Evolutionary conservation across 2,329 filamentous ascomycete species (phyloP).

Genomic region (Sarocladium kiliense): DNA sequence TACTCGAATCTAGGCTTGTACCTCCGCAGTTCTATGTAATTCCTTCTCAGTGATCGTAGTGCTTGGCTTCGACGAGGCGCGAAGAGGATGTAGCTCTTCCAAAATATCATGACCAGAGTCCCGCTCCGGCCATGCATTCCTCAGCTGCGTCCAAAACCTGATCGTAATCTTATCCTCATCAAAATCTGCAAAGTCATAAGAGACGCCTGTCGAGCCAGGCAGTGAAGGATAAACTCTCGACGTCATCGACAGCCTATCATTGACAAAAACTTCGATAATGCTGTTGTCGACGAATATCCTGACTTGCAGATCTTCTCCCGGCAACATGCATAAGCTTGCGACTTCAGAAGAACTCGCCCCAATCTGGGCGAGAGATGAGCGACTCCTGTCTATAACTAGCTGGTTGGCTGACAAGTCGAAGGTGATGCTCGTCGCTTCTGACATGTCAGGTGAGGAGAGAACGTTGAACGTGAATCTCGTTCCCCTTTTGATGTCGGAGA

Average conservation of each 20-base stretch:
- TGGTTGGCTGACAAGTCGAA: not conserved
- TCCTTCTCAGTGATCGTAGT: not conserved
- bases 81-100: conserved; percentile 7
- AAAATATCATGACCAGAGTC: not conserved
- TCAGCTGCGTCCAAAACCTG: not conserved
- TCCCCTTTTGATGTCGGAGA: not conserved
- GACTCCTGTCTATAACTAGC: not conserved
- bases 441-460: not conserved
- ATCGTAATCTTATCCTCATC: not conserved
- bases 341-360: not conserved
- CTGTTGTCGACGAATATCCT: conserved; percentile 5
- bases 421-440: conserved; percentile 1
- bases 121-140: conserved; percentile 1
- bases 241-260: not conserved
- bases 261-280: conserved; percentile 7
- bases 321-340: not conserved
- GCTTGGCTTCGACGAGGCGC: not conserved
- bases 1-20: not conserved
- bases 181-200: not conserved
- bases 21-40: not conserved
- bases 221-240: conserved; percentile 1
- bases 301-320: not conserved
- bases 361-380: not conserved
- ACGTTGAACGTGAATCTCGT: not conserved
- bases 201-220: not conserved